Evolutionary conservation across 1,139 yeast species (phyloP).

Genomic region (Hansenula sp.): DNA sequence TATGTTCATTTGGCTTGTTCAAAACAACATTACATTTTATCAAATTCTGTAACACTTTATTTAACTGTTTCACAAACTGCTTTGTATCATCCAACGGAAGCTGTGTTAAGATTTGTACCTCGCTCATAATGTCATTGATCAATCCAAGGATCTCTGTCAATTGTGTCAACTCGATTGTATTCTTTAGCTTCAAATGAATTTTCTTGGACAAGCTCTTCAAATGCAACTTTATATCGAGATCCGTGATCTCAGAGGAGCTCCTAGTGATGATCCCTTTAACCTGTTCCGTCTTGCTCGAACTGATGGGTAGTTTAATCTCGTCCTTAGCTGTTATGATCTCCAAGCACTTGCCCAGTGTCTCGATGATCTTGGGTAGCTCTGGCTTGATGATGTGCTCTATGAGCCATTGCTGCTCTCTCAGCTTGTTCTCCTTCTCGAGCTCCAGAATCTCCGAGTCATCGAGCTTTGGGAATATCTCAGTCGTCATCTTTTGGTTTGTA

Average conservation of each 20-base stretch:
- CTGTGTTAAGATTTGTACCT: constrained; percentile 11
- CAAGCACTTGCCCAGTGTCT: constrained; percentile 29
- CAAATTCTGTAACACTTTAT: constrained; percentile 29
- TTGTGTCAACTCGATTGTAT: constrained; percentile 11
- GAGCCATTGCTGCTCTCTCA: constrained; percentile 28
- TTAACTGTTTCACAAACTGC: constrained; percentile 9
- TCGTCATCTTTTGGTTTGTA: constrained; percentile 21
- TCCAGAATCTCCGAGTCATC: constrained; percentile 10
- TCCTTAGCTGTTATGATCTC: constrained; percentile 26
- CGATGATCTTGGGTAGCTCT: constrained; percentile 31
- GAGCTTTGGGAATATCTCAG: constrained; percentile 24
- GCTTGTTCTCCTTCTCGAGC: constrained; percentile 7
- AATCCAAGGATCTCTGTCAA: constrained; percentile 6
- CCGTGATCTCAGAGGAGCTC: constrained; percentile 10
- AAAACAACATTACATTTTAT: constrained; percentile 26
- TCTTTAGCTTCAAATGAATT: constrained; percentile 8
- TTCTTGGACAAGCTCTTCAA: constrained; percentile 14
- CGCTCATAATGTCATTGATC: constrained; percentile 10
- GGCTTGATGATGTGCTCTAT: constrained; percentile 31
- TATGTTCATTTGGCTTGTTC: constrained; percentile 15
- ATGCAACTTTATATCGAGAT: constrained; percentile 14
- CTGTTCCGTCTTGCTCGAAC: constrained; percentile 20
- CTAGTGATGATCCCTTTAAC: constrained; percentile 20
- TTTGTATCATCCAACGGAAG: constrained; percentile 4
- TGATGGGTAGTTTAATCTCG: constrained; percentile 28